Evolutionary conservation across 2,329 filamentous ascomycete species (phyloP).

Genomic region (Scytalidium lignicola): DNA sequence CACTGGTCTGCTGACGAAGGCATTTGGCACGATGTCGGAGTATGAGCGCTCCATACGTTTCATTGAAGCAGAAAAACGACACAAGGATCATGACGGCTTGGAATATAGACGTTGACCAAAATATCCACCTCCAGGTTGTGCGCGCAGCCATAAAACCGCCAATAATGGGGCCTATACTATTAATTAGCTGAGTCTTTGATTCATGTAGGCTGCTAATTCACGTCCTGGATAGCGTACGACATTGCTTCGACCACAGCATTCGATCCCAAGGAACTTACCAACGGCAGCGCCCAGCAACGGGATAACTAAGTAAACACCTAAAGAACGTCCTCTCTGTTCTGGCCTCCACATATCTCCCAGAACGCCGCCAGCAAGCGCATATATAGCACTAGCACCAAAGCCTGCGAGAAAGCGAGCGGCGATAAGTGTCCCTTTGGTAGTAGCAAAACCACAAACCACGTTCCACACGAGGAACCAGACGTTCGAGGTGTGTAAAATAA

Average conservation of each 20-base stretch:
- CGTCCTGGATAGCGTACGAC: no score
- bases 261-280: slow-evolving; percentile 29
- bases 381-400: slow-evolving; percentile 51
- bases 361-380: slow-evolving; percentile 40
- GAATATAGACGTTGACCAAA: slow-evolving; percentile 41
- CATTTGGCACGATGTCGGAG: slow-evolving; percentile 39
- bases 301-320: slow-evolving; percentile 20
- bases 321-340: slow-evolving; percentile 39
- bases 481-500: slow-evolving; percentile 54
- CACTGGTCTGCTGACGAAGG: slow-evolving; percentile 44
- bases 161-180: slow-evolving; percentile 32
- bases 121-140: slow-evolving; percentile 49
- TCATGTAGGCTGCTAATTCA: no score
- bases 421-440: slow-evolving; percentile 48
- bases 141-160: slow-evolving; percentile 42
- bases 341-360: slow-evolving; percentile 32
- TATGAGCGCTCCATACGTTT: slow-evolving; percentile 43
- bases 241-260: slow-evolving; percentile 42
- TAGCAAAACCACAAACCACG: slow-evolving; percentile 45
- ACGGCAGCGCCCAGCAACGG: slow-evolving; percentile 35
- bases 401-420: slow-evolving; percentile 54
- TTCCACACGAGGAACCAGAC: slow-evolving; percentile 51
- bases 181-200: slow-evolving; percentile 25
- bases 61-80: slow-evolving; percentile 40
- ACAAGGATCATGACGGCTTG: slow-evolving; percentile 34